phyloP scores from a whole-genome alignment of 2,329 filamentous ascomycete species.

The Trichoderma guizhouense region DNA sequence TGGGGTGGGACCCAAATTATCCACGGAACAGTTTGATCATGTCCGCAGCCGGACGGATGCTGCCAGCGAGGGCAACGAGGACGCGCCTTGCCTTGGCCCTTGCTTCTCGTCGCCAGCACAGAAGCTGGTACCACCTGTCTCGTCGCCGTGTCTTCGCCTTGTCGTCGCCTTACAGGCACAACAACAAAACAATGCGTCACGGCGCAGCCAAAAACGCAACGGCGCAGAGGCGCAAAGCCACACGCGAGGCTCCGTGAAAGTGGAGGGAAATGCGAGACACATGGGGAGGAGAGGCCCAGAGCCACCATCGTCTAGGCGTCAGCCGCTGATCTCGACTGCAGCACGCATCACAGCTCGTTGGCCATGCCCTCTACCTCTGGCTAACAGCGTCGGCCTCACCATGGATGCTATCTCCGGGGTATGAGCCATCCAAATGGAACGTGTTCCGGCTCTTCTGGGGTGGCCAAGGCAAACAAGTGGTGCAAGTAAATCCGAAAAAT shows the following conservation, averaged over 20 bases:
- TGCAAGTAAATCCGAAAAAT: not conserved
- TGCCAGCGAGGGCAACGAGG: not conserved
- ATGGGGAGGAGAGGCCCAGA: not conserved
- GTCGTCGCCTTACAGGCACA: not conserved
- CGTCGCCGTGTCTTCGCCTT: not conserved
- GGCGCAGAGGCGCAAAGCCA: not conserved
- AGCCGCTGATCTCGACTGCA: not conserved
- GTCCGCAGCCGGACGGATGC: slow-evolving; percentile 14
- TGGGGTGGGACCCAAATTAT: slow-evolving; percentile 11
- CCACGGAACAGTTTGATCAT: not conserved
- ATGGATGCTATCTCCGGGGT: not conserved
- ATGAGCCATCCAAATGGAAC: not conserved
- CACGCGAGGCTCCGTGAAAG: not conserved
- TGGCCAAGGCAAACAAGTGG: not conserved
- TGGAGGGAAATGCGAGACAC: not conserved
- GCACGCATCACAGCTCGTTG: not conserved
- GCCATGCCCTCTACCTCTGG: not conserved
- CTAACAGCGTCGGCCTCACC: not conserved
- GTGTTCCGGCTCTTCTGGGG: not conserved
- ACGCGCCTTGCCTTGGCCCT: not conserved
- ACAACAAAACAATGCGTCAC: not conserved
- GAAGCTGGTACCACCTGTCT: not conserved
- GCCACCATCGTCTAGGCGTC: not conserved
- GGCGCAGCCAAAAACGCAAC: not conserved
- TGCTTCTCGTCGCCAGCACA: not conserved